Evolutionary conservation across 805 yeast species (phyloP).

Genomic region (Cyberlindnera sargentensis): DNA sequence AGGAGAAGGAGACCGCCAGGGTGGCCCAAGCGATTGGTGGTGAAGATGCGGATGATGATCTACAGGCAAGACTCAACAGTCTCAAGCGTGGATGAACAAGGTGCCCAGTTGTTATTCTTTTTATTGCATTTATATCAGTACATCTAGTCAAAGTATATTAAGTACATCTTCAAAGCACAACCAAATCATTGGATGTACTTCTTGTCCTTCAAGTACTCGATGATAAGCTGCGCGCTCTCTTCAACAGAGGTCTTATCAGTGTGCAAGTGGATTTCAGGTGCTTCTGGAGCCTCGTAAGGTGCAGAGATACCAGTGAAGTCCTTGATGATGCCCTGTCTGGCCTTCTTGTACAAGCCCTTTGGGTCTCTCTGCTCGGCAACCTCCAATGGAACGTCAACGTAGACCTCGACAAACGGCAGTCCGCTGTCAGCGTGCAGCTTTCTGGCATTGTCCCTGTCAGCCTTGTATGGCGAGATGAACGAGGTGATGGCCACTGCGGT

Average conservation of each 20-base stretch:
- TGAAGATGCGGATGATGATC: constrained; percentile 60
- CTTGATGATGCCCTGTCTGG: constrained; percentile 88
- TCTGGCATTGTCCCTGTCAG: constrained; percentile 81
- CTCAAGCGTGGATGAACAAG: constrained; percentile 44
- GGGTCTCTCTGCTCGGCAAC: constrained; percentile 98
- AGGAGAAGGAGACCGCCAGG: constrained; percentile 22
- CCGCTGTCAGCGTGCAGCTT: constrained; percentile 69
- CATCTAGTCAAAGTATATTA: neutral
- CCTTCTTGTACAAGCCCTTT: constrained; percentile 93
- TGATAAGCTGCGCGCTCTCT: constrained; percentile 69
- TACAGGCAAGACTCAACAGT: constrained; percentile 84
- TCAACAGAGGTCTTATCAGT: constrained; percentile 70
- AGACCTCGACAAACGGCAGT: constrained; percentile 85
- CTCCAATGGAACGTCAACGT: constrained; percentile 86
- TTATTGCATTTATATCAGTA: neutral
- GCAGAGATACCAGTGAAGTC: constrained; percentile 95
- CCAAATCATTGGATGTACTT: constrained; percentile 21
- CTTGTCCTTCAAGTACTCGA: constrained; percentile 55
- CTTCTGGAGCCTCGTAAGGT: constrained; percentile 88
- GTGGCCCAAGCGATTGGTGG: constrained; percentile 53
- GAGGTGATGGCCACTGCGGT: constrained; percentile 83
- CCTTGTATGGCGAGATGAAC: constrained; percentile 85
- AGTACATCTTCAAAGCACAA: too few relatives aligned
- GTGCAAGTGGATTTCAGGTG: constrained; percentile 75
- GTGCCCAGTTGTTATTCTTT: neutral